Evolutionary conservation across 2,329 filamentous ascomycete genomes (phyloP), one percentile per base, ranked within the genome.

Genomic region (Clonostachys rhizophaga): DNA sequence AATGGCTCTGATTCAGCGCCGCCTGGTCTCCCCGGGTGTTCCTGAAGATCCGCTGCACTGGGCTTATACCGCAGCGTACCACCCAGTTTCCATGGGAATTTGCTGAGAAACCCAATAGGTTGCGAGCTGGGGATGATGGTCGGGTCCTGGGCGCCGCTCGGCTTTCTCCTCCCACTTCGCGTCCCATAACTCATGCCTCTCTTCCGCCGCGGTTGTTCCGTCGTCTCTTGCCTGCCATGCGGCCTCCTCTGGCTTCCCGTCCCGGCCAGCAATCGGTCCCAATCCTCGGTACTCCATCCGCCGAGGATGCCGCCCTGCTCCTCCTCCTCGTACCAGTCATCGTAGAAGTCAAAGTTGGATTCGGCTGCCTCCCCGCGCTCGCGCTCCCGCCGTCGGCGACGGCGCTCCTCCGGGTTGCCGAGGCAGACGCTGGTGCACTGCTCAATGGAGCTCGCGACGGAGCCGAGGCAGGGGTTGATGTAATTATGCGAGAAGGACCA

Each of bases 301-400:
- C 78, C 85, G 45, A 91, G 70, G 43, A 92, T 65, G 1, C 84
- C 78, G 24, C 49, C 50, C 5, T 54, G 47, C 45, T 69, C 66
- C 46, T 76, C 71, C 43, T 81, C 78, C 47, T 79, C 75, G 51
- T 96, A 90, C 92, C 92, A 97, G 66, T 96, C 92, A 66, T 96
- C 92, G 70, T 97, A 97, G 64, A 97, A 97, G 65, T 96, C 92
- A 63, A 97, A 97, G 59, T 82, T 91, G 58, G 87, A 81, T 67
- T 96, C 91, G 30, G 91, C 87, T 45, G 70, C 67, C 20, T 72
- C 70, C 4, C 9, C 24, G 9, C 78, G 71, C 17, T 79, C 77
- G 41, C 86, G 79, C 57, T 90, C 83, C 51, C 85, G 75, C 42
- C 74, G 69, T 48, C 89, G 82, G 33, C 88, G 83, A 43, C 83